phyloP scores from a whole-genome alignment of 169 alveolate genomes.

The Plasmodium vivax region DNA sequence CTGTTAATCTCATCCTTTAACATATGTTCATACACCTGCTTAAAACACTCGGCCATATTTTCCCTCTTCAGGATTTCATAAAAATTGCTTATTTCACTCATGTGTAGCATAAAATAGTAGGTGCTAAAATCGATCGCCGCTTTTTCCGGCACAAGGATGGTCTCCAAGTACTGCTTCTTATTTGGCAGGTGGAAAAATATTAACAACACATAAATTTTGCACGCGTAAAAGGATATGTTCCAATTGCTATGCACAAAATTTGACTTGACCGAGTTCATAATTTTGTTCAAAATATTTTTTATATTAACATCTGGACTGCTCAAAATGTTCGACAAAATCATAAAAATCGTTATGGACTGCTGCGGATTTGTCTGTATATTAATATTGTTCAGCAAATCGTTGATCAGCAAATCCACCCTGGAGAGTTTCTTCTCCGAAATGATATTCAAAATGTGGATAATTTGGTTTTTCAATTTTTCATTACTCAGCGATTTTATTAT shows the following conservation, averaged over 20 bases:
- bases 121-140: not conserved
- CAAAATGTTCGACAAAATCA: slow-evolving; percentile 63
- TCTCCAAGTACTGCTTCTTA: slow-evolving; percentile 49
- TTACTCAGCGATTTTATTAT: slow-evolving; percentile 69
- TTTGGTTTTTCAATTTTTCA: slow-evolving; percentile 72
- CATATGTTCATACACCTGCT: slow-evolving; percentile 26
- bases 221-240: slow-evolving; percentile 50
- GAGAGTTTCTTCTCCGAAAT: slow-evolving; percentile 71
- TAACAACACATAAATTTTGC: slow-evolving; percentile 52
- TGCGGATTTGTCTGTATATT: slow-evolving; percentile 41
- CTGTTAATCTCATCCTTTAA: slow-evolving; percentile 18
- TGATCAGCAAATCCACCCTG: slow-evolving; percentile 61
- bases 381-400: slow-evolving; percentile 72
- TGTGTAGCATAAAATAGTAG: slow-evolving; percentile 40
- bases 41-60: slow-evolving; percentile 25
- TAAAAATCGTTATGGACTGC: slow-evolving; percentile 56
- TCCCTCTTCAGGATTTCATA: slow-evolving; percentile 69
- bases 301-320: slow-evolving; percentile 32
- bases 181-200: slow-evolving; percentile 52
- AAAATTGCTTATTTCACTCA: slow-evolving; percentile 60
- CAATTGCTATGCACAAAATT: slow-evolving; percentile 28
- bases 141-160: slow-evolving; percentile 8
- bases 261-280: slow-evolving; percentile 29
- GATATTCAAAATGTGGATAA: slow-evolving; percentile 63
- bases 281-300: slow-evolving; percentile 50